These are phyloP conservation scores for Vinca minor DNA, from an alignment of 257 asterid species.

Conservation along the genomic window DNA sequence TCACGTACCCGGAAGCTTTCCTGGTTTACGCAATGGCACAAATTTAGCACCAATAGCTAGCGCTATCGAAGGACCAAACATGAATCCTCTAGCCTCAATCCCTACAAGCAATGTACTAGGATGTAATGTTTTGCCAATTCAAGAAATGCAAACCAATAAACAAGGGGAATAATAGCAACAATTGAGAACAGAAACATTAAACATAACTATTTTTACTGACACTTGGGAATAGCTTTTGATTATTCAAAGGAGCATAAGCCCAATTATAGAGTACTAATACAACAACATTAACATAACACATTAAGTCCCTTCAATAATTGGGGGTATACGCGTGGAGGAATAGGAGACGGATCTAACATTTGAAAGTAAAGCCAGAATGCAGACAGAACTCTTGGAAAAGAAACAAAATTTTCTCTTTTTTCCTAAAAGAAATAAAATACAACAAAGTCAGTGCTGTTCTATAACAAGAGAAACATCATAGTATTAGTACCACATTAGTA, in stretches of 20 bases:
- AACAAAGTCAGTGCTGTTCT: not conserved
- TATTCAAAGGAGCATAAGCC: not conserved
- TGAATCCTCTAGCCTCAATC: conserved; percentile 75
- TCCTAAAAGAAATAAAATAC: not conserved
- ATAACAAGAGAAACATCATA: not conserved
- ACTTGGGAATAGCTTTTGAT: no score
- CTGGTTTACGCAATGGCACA: conserved; percentile 64
- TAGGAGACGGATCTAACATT: no score
- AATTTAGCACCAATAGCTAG: conserved; percentile 81
- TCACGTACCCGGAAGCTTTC: conserved; percentile 61
- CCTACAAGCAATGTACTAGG: conserved; percentile 29
- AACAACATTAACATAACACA: no score
- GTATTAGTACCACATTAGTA: not conserved
- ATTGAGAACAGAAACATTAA: not conserved
- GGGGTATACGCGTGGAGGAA: no score
- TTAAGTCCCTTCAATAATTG: no score
- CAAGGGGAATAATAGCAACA: not conserved
- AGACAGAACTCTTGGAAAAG: no score
- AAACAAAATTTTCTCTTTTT: not conserved
- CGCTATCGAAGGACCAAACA: conserved; percentile 76
- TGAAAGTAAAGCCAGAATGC: no score
- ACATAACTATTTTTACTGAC: no score
- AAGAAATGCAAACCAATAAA: conserved; percentile 6
- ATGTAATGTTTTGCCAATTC: not conserved
- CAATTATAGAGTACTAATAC: not conserved